Evolutionary conservation across 768 basidiomycete genomes (phyloP).

Genomic region (Obba rivulosa): DNA sequence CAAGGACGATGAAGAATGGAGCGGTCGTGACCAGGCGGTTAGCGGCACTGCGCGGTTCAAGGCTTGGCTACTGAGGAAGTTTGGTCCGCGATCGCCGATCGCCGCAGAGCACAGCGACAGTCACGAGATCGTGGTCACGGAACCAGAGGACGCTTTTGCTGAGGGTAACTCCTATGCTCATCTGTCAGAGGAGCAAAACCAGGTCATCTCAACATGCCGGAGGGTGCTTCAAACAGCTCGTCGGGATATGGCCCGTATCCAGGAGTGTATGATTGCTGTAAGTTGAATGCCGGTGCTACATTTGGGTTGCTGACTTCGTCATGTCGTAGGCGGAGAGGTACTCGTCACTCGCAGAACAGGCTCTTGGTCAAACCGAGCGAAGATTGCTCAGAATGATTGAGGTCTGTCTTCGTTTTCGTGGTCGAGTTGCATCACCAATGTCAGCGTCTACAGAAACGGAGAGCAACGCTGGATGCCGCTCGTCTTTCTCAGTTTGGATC

Average conservation of each 20-base stretch:
- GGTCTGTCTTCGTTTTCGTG: slow-evolving; percentile 29
- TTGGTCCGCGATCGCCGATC: slow-evolving; percentile 33
- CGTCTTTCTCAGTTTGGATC: neutral
- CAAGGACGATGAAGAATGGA: too few relatives aligned
- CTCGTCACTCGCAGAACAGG: slow-evolving; percentile 47
- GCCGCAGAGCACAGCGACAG: slow-evolving; percentile 35
- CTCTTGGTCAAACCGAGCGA: slow-evolving; percentile 52
- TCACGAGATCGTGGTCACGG: neutral
- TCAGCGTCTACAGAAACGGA: slow-evolving; percentile 1
- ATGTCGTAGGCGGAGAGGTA: slow-evolving; percentile 47
- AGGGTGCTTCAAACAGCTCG: slow-evolving; percentile 44
- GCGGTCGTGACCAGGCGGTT: neutral
- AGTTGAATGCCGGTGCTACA: slow-evolving; percentile 12
- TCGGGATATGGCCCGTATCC: slow-evolving; percentile 53
- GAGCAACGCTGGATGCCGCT: neutral
- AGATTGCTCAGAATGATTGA: slow-evolving; percentile 51
- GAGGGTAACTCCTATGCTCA: too few relatives aligned
- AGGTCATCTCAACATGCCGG: neutral
- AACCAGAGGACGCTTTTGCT: neutral
- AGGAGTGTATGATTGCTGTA: slow-evolving; percentile 50
- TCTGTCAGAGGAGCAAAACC: neutral
- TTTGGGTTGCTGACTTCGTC: neutral
- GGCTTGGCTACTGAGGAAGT: slow-evolving; percentile 60
- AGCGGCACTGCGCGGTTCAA: slow-evolving; percentile 47
- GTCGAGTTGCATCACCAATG: slow-evolving; percentile 8